A percentile compares a stretch with the other conserved stretches of the same genome.
Conservation (phyloP, 2,329 filamentous ascomycete genomes). For the Alternaria triticimaculans region DNA sequence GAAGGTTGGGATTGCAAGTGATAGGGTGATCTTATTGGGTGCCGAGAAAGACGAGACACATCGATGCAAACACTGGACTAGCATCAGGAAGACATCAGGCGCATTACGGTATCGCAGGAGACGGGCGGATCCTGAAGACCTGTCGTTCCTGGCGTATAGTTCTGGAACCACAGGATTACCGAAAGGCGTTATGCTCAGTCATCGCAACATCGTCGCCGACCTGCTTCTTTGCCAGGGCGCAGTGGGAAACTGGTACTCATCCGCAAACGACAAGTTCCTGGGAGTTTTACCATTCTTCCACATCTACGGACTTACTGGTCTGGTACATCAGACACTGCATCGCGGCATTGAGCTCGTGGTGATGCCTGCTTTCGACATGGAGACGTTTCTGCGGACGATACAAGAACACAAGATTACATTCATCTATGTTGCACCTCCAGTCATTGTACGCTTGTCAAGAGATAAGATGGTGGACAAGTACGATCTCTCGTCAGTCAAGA, state of each 20-base stretch:
- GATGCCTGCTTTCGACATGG: constrained; percentile 80
- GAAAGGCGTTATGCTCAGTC: constrained; percentile 55
- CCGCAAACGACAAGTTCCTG: constrained; percentile 67
- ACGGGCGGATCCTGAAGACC: constrained; percentile 67
- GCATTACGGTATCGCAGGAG: constrained; percentile 65
- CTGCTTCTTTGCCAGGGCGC: constrained; percentile 79
- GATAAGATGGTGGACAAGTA: constrained; percentile 79
- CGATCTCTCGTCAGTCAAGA: constrained; percentile 76
- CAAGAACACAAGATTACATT: constrained; percentile 78
- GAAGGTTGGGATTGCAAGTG: constrained; percentile 70
- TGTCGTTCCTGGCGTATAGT: constrained; percentile 75
- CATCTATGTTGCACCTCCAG: constrained; percentile 80
- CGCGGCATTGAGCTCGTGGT: constrained; percentile 71
- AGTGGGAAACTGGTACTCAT: constrained; percentile 82
- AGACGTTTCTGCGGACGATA: constrained; percentile 75
- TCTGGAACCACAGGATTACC: constrained; percentile 54
- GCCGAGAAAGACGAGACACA: constrained; percentile 65
- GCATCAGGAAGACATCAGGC: constrained; percentile 68
- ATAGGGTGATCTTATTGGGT: constrained; percentile 78
- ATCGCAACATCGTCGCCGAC: constrained; percentile 64
- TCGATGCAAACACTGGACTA: constrained; percentile 73
- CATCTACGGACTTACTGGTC: constrained; percentile 80
- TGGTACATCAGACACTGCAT: constrained; percentile 72
- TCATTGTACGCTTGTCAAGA: constrained; percentile 80
- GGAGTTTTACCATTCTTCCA: constrained; percentile 89